Evolutionary conservation across 1,139 yeast genomes (phyloP), one percentile per base, ranked within the genome.

Genomic region (Pichia sp.): DNA sequence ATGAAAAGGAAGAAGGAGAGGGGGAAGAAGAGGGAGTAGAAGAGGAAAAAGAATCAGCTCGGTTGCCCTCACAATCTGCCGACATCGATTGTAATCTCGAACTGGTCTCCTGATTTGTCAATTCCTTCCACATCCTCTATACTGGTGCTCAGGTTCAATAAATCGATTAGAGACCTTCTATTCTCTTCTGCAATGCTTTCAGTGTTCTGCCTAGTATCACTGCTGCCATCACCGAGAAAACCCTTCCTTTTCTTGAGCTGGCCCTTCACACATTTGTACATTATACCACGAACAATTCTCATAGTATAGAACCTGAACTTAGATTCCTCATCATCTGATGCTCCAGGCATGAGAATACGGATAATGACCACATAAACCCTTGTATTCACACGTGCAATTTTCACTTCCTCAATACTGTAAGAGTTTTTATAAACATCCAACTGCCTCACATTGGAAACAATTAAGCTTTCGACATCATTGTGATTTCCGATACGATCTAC

Each of bases 301-400:
- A 75, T 74, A 1, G 82, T 72, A 53, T 85, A 84, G 59, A 77
- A 76, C 53, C 87, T 68, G 47, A 86, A 64, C 38, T 75, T 70
- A 1, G 81, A 70, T 64, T 86, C 93, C 55, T 85, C 90, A 57
- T 85, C 89, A 55, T 79, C 79, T 6, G 86, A 80, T 1, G 84
- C 87, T n/a, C 92, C 92, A 48, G 72, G 70, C 86, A 86, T 82
- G 34, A 67, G 67, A 8, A 86, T 61, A 54, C 73, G 76, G 42
- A 85, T 61, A 2, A 89, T 79, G 1, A 84, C 79, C 16, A 86
- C 77, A 61, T 75, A 81, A 5, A 84, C 69, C 54, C 76, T 78
- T 65, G 82, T 80, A 65, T 84, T 85, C 54, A 85, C 82, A 61
- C 84, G 82, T 8, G 87, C 76, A 13, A 86, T 72, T 55, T 79